Evolutionary conservation across 495 filamentous ascomycete species (phyloP), one percentile per base, ranked within the genome.

Genomic region (Podospora australis): DNA sequence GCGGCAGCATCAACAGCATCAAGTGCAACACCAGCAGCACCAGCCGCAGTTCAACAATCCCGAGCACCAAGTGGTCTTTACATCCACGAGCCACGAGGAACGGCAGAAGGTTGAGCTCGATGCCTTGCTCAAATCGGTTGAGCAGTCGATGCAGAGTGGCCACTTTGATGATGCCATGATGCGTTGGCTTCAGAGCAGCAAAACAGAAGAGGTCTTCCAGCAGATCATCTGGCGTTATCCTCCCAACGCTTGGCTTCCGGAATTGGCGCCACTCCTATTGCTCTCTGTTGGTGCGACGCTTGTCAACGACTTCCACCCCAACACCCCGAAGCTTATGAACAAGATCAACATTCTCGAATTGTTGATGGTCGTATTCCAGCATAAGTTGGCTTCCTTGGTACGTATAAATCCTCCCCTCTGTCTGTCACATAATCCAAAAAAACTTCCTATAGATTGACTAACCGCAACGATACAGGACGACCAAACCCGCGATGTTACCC

Each of bases 211-310:
- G 46, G 69, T 98, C 24, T 98, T 95, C 60, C 82, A 91, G 56
- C 75, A 81, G 35, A 80, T 90, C 47, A 85, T 97, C 54, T 78
- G 80, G 41, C 82, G 80, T 52, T 76, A 85, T 55, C 78, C 84
- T 54, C 88, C 89, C 1, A 62, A 70, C 3, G 94, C 86, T 60
- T n/a, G n/a, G n/a, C 65, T 96, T 46, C 71, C 69, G 8, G 75
- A 77, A n/a, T 59, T 96, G 21, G 83, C 80, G 34, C 81, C 86
- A 3, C 78, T 97, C 30, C 78, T 96, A 17, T 71, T 83, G 5
- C 78, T 97, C 20, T 95, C 90, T 0, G 83, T 94, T 25, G 84
- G 83, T 39, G 87, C 88, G 2, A 88, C 87, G 11, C 78, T 97
- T 13, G 86, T 86, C 22, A 73, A 79, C 6, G 75, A 83, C 21